Evolutionary conservation across 2,329 filamentous ascomycete genomes (phyloP), one percentile per base, ranked within the genome.

Genomic region (Alternaria angustiovoidea): DNA sequence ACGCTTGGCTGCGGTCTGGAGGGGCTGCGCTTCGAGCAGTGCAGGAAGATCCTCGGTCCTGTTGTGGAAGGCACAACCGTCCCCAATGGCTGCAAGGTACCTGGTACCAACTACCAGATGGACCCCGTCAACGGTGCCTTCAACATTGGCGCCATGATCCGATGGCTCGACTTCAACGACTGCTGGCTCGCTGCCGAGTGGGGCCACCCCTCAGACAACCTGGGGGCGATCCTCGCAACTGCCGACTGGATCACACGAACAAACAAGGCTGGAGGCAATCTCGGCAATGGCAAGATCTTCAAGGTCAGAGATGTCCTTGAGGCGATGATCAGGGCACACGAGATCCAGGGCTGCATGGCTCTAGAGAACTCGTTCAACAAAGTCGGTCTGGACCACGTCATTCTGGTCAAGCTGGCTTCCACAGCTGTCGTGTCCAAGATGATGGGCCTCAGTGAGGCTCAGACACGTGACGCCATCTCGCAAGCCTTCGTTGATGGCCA

Each of bases 151-250:
- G 91, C 95, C 75, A 96, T 97, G 90, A 97, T 99, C 83, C 88
- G 95, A 78, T 99, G 95, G 95, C 88, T 99, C 75, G 95, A 99
- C 84, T 99, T 98, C 88, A 99, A 99, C 81, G 95, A 99, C 87
- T 98, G 95, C 88, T 99, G 94, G 95, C 86, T 98, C 66, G 95
- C 94, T 44, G 95, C 95, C 57, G 95, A 99, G 84, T 99, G 95
- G 95, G 95, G 95, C 60, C 95, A 99, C 81, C 95, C 95, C 64
- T 97, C 94, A 5, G 95, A 99, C 85, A 99, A 99, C 85, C 82
- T 99, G 71, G 95, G 95, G 65, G 95, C 94, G 74, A 99, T 99
- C 78, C 88, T 99, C 64, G 93, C 94, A 47, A 94, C 97, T 53
- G 93, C 95, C 62, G 95, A 99, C 85, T 99, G 95, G 95, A 88